Conservation (phyloP, 2,329 filamentous ascomycete species). For the Purpureocillium lavendulum region DNA sequence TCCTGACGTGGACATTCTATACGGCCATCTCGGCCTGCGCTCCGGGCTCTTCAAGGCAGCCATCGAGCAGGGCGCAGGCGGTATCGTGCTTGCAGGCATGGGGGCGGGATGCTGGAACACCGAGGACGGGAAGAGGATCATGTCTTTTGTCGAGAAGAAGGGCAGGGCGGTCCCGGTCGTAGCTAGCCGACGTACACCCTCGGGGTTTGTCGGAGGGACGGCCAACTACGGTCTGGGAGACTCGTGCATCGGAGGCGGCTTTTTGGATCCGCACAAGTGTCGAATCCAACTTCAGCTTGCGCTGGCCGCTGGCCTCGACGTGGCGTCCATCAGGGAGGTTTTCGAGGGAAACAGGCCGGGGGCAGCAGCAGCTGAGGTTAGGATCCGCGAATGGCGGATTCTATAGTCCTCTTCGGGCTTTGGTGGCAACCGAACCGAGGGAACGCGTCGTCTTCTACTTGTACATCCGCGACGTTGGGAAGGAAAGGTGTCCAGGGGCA, state of each 20-base stretch:
- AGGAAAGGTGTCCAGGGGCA: too few relatives aligned
- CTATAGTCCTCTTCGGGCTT: slow-evolving; percentile 2
- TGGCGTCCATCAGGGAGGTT: slow-evolving; percentile 15
- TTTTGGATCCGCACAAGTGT: slow-evolving; percentile 47
- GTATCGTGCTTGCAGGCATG: slow-evolving; percentile 46
- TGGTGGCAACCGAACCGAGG: too few relatives aligned
- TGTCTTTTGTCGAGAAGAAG: slow-evolving; percentile 33
- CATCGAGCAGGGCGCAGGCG: slow-evolving; percentile 40
- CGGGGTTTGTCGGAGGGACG: slow-evolving; percentile 40
- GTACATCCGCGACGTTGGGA: too few relatives aligned
- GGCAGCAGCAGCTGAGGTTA: not conserved
- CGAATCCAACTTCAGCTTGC: slow-evolving; percentile 41
- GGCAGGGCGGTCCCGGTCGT: slow-evolving; percentile 35
- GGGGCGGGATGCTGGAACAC: slow-evolving; percentile 43
- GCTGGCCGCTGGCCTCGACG: slow-evolving; percentile 18
- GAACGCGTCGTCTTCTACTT: too few relatives aligned
- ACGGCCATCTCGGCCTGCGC: slow-evolving; percentile 45
- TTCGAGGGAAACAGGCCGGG: slow-evolving; percentile 13
- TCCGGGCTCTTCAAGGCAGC: slow-evolving; percentile 37
- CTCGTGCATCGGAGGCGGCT: slow-evolving; percentile 31
- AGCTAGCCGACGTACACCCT: slow-evolving; percentile 40
- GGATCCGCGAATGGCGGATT: not conserved
- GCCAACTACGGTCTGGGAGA: slow-evolving; percentile 17
- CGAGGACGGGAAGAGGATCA: slow-evolving; percentile 28
- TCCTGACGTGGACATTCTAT: slow-evolving; percentile 48